phyloP scores from a whole-genome alignment of 1,284 basidiomycete species.

The Ustilago nuda region DNA sequence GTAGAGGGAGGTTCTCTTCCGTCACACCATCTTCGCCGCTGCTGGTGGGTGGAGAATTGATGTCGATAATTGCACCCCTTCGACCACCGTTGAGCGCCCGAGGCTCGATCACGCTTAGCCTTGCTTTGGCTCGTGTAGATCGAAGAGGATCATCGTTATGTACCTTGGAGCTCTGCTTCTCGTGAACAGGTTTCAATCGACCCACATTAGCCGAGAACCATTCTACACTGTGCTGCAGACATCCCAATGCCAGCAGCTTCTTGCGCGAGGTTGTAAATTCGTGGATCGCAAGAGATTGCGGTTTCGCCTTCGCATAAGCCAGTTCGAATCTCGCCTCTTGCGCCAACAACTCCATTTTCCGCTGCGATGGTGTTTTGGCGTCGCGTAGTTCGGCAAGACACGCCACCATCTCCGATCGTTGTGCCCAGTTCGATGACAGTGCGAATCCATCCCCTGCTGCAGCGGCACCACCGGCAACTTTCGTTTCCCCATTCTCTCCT shows the following conservation, averaged over 20 bases:
- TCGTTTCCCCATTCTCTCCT: neutral
- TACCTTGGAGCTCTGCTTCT: neutral
- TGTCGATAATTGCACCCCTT: neutral
- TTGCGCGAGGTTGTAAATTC: constrained; percentile 82
- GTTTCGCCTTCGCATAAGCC: constrained; percentile 21
- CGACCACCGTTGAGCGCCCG: constrained; percentile 3
- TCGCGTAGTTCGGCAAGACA: constrained; percentile 77
- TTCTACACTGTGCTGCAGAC: constrained; percentile 80
- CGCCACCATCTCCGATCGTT: constrained; percentile 77
- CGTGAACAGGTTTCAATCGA: constrained; percentile 69
- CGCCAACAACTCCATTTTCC: constrained; percentile 36
- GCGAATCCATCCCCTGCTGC: constrained; percentile 18
- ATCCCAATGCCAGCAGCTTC: constrained; percentile 81
- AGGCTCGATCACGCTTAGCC: constrained; percentile 38
- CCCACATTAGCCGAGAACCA: constrained; percentile 58
- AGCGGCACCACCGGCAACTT: neutral
- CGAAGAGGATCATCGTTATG: neutral
- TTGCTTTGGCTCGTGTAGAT: constrained; percentile 29
- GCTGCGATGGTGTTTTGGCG: constrained; percentile 17
- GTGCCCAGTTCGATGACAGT: constrained; percentile 62
- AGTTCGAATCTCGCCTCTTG: constrained; percentile 52
- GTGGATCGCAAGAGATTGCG: constrained; percentile 33
- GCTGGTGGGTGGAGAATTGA: neutral
- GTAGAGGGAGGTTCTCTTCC: constrained; percentile 46
- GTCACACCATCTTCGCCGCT: neutral